Percentiles rank a stretch among this genome's conserved stretches.
Evolutionary conservation across 164 flowering plant genomes (phyloP).

Genomic region (Litsea cubeba): DNA sequence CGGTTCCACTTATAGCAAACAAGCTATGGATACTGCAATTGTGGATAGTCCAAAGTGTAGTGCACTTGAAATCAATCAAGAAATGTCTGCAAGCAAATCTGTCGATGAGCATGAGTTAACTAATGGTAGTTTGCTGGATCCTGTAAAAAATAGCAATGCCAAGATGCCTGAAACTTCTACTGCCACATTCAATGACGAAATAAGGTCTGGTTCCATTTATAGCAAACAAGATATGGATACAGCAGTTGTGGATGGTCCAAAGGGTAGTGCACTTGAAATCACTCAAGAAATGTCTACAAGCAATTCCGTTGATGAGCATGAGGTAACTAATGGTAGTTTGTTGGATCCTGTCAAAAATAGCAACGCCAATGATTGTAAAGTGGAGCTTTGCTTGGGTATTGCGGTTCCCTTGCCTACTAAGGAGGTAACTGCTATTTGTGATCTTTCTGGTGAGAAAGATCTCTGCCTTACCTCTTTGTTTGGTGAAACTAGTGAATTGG

Average conservation of each 20-base stretch:
- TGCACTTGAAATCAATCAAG: not conserved
- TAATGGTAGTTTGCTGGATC: conserved; percentile 2
- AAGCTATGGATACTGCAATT: not conserved
- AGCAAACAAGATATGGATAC: not conserved
- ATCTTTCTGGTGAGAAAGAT: conserved; percentile 18
- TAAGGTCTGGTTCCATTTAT: conserved; percentile 6
- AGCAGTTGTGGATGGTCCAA: conserved; percentile 1
- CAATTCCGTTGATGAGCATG: conserved; percentile 4
- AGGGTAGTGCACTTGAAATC: not conserved
- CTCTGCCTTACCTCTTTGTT: not conserved
- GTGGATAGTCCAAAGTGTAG: not conserved
- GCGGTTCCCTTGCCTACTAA: not conserved
- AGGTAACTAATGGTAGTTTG: conserved; percentile 4
- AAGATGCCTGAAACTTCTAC: conserved; percentile 8
- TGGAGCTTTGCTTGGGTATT: not conserved
- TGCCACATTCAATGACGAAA: conserved; percentile 4
- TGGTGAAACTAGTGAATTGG: not conserved
- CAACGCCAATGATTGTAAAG: not conserved
- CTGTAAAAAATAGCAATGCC: conserved; percentile 8
- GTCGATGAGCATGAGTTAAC: conserved; percentile 5
- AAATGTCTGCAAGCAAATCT: conserved; percentile 2
- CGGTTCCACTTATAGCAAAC: conserved; percentile 6
- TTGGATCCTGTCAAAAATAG: not conserved
- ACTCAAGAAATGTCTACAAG: conserved; percentile 5
- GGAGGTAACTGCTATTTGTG: not conserved